Conservation (phyloP, 129 eudicot genomes). For the sunflower (Helianthus annuus) region HanXRQr2.0-SUNRISE NC_035442.2:90157077-90157576, state of each 20-base stretch:
- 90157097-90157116: slow-evolving; percentile 59
- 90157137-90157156: slow-evolving; percentile 74
- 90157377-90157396: slow-evolving; percentile 87
- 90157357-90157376: slow-evolving; percentile 56
- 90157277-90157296: neutral
- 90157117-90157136: slow-evolving; percentile 82
- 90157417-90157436: neutral
- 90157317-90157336: no score
- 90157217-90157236: neutral
- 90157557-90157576: slow-evolving; percentile 78
- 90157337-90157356: no score
- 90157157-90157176: slow-evolving; percentile 94
- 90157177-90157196: slow-evolving; percentile 65
- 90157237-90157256: neutral
- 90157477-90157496: slow-evolving; percentile 11
- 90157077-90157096: slow-evolving; percentile 75
- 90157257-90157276: neutral
- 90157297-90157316: no score
- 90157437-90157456: neutral
- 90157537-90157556: slow-evolving; percentile 90
- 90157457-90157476: slow-evolving; percentile 10
- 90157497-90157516: slow-evolving; percentile 96
- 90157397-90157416: slow-evolving; percentile 80
- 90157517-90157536: slow-evolving; percentile 84
- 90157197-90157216: slow-evolving; percentile 60